Conservation (phyloP, 345 rosid species). For the Luvunga scandens region DNA sequence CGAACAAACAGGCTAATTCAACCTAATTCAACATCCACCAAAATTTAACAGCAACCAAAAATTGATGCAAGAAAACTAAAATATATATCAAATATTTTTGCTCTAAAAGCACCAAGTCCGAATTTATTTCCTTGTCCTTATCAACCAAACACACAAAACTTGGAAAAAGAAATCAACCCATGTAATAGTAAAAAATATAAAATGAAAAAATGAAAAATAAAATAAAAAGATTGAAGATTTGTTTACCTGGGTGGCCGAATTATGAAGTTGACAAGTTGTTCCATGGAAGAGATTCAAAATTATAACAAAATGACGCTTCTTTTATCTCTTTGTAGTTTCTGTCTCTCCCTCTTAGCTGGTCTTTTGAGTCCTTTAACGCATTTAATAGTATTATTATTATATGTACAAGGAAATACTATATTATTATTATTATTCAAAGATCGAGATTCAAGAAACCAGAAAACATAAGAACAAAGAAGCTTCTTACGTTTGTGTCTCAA, state of each 20-base stretch:
- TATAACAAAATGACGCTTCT: constrained; percentile 1
- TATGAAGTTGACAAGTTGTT: constrained; percentile 90
- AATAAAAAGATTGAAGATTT: not conserved
- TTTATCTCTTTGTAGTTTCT: not conserved
- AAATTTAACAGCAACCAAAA: not conserved
- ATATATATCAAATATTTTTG: constrained; percentile 14
- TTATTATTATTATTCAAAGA: not conserved
- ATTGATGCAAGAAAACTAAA: not conserved
- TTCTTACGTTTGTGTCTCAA: not conserved
- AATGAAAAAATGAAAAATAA: constrained; percentile 1
- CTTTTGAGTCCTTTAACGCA: not conserved
- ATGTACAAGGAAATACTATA: no score
- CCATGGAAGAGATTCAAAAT: constrained; percentile 48
- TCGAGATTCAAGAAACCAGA: not conserved
- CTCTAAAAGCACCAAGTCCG: constrained; percentile 1
- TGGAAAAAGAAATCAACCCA: not conserved
- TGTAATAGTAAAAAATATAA: not conserved
- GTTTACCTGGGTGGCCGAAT: constrained; percentile 93
- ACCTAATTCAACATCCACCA: not conserved
- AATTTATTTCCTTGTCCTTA: constrained; percentile 1
- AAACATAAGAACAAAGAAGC: not conserved
- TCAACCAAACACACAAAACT: constrained; percentile 12
- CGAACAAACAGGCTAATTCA: not conserved
- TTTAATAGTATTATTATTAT: not conserved
- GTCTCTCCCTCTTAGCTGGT: not conserved